phyloP scores from a whole-genome alignment of 495 filamentous ascomycete genomes.

The Melanomma pulvis-pyrius region DNA sequence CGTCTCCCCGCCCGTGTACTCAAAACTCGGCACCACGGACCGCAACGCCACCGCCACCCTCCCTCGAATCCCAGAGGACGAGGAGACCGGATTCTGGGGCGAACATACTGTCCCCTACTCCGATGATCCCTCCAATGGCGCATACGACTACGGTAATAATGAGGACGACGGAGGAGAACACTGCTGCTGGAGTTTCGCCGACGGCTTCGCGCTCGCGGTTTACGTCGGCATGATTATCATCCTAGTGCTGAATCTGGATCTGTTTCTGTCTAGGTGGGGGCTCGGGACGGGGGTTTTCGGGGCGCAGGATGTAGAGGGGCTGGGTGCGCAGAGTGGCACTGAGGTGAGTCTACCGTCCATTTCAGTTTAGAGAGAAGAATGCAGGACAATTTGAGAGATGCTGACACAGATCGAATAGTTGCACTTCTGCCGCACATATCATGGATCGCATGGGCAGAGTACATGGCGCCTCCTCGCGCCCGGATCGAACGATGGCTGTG shows the following conservation, averaged over 20 bases:
- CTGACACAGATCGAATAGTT: background rate
- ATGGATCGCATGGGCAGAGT: background rate
- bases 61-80: background rate
- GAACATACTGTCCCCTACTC: too few species aligned
- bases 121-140: too few species aligned
- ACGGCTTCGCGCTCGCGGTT: background rate
- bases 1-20: too few species aligned
- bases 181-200: background rate
- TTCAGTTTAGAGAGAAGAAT: background rate
- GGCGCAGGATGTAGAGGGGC: background rate
- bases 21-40: background rate
- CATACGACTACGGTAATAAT: background rate
- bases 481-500: background rate
- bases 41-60: background rate
- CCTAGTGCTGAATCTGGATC: background rate
- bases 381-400: background rate
- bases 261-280: background rate
- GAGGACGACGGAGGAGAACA: background rate
- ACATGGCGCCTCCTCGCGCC: background rate
- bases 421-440: background rate
- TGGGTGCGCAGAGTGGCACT: background rate
- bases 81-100: background rate
- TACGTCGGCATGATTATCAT: background rate
- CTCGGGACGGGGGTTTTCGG: background rate
- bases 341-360: background rate